These are phyloP conservation scores for Rhodocollybia butyracea DNA, from an alignment of 768 basidiomycete species.

Conservation along the genomic window DNA sequence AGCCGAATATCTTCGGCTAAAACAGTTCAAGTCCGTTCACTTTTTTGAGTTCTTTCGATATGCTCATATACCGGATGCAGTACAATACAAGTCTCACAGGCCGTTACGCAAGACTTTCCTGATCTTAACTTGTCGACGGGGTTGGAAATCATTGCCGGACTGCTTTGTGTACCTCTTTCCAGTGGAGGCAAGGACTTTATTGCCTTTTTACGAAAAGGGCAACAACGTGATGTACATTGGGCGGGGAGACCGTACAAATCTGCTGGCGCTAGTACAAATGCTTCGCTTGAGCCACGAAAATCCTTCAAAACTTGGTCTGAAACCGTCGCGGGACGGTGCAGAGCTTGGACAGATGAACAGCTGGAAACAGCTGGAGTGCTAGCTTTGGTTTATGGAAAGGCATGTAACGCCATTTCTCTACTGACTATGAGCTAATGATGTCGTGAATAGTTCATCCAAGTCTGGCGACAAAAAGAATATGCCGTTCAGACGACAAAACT, in stretches of 20 bases:
- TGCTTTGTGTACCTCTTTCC: constrained; percentile 75
- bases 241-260: constrained; percentile 70
- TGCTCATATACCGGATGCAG: constrained; percentile 27
- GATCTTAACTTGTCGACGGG: constrained; percentile 50
- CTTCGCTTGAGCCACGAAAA: constrained; percentile 66
- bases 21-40: constrained; percentile 60
- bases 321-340: constrained; percentile 61
- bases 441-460: constrained; percentile 69
- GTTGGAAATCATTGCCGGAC: constrained; percentile 64
- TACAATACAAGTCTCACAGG: constrained; percentile 67
- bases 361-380: constrained; percentile 79
- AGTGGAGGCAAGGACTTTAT: constrained; percentile 76
- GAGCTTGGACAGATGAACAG: constrained; percentile 80
- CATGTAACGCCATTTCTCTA: constrained; percentile 15
- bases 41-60: neutral
- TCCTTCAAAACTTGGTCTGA: constrained; percentile 83
- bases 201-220: constrained; percentile 74
- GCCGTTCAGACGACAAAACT: constrained; percentile 69
- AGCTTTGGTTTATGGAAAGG: constrained; percentile 76
- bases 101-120: constrained; percentile 65
- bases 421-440: neutral
- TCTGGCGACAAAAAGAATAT: constrained; percentile 80
- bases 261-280: constrained; percentile 25
- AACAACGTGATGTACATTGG: constrained; percentile 70
- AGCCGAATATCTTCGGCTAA: constrained; percentile 74